Base-by-base conservation (phyloP, 1,284 basidiomycete species). In the Sparassis latifolia region DNA sequence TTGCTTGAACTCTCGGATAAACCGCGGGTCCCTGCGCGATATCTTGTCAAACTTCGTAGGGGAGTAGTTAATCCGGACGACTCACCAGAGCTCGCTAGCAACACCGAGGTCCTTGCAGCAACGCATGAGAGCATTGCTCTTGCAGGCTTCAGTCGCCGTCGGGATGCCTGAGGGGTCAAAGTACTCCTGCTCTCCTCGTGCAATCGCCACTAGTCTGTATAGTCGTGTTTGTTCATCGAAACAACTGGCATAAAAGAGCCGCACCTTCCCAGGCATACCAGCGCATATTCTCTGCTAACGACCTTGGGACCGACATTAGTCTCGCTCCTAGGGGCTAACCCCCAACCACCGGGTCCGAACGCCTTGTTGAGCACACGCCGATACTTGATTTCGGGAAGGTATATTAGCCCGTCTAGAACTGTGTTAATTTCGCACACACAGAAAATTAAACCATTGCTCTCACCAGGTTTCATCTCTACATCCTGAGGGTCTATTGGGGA, bases 301-400 rank as follows among this genome's bases (percentile, higher is more conserved):
- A 95, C 79, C 64, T 83, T 89, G 4, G 89, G 86, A 2, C 86
- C 83, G n/a, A 96, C 88, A 60, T 93, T 90, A 7, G 92, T 94
- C 69, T 95, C 92, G 44, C 89, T 87, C 28, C 96, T 80, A 2
- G 96, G 96, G 10, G 94, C 96, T 50, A 98, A 79, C 20, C 96
- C 96, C 96, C 96, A 98, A 2, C 88, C 95, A 10, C 96, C 96
- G 4, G 96, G 96, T 6, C 96, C 96, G 62, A 99, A 98, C 0
- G 96, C 93, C 56, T 78, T 83, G 75, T 98, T 98, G 43, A 98
- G 71, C 38, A 94, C 87, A 10, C 96, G 82, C n/a, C 96, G 81
- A 66, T 98, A 99, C 68, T 98, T 97, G 66, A 98, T 99, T 68
- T 98, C 96, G 29, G 96, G 96, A 7, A 99, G 82, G 70, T 97